Percentiles rank a stretch among this genome's conserved stretches.
phyloP scores from a whole-genome alignment of 1,139 yeast genomes.

The Lodderomyces parapsilosis region DNA sequence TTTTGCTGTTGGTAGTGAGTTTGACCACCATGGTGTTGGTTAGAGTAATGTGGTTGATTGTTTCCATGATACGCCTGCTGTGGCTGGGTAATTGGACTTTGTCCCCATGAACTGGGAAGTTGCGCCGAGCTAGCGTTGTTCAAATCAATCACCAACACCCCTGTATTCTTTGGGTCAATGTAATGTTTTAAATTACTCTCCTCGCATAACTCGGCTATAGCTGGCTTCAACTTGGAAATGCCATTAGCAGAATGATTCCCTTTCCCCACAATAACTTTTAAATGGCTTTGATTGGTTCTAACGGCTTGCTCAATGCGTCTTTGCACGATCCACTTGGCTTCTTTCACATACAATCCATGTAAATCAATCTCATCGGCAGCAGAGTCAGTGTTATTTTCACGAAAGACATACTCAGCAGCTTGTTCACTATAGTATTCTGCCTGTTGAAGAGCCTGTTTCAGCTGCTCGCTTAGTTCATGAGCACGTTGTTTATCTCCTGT shows the following conservation, averaged over 20 bases:
- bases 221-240: constrained; percentile 86
- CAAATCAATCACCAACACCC: constrained; percentile 75
- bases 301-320: constrained; percentile 69
- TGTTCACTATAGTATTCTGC: constrained; percentile 71
- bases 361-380: constrained; percentile 84
- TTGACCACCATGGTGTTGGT: constrained; percentile 20
- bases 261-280: constrained; percentile 87
- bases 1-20: constrained; percentile 21
- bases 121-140: constrained; percentile 36
- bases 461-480: constrained; percentile 65
- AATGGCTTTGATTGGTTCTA: constrained; percentile 53
- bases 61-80: constrained; percentile 29
- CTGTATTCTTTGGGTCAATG: constrained; percentile 70
- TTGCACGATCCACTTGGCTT: constrained; percentile 77
- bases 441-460: constrained; percentile 55
- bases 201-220: constrained; percentile 72
- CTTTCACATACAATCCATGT: constrained; percentile 88
- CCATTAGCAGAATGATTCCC: constrained; percentile 83
- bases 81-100: constrained; percentile 22
- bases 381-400: constrained; percentile 85
- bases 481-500: constrained; percentile 74
- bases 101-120: constrained; percentile 51
- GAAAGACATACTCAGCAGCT: constrained; percentile 90
- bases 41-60: constrained; percentile 29
- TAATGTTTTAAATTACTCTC: constrained; percentile 61